phyloP scores from a whole-genome alignment of 306 rosid genomes.

The Delonix regia region DNA sequence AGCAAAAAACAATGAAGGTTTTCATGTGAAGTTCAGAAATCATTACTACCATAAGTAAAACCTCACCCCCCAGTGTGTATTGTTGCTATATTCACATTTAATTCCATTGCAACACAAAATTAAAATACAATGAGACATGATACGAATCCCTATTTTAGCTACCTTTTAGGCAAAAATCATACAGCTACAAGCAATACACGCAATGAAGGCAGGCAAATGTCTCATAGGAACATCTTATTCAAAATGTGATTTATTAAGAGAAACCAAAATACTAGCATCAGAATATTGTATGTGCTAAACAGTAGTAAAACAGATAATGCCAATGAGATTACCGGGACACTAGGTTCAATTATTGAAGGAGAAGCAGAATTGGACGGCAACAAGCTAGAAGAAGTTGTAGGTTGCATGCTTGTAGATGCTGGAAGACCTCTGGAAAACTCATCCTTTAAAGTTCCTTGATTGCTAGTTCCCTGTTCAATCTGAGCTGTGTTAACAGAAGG shows the following conservation, averaged over 20 bases:
- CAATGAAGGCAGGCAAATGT: not conserved
- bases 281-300: not conserved
- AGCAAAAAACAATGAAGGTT: not conserved
- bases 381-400: conserved; percentile 54
- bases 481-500: conserved; percentile 64
- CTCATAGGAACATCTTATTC: not conserved
- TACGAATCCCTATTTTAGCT: not conserved
- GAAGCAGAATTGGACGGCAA: conserved; percentile 56
- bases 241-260: not conserved
- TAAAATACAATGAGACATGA: not conserved
- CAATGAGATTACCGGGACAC: conserved; percentile 44
- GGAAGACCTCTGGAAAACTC: conserved; percentile 76
- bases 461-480: conserved; percentile 57
- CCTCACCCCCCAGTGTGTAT: too few relatives aligned
- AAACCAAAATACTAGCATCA: not conserved
- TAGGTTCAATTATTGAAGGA: conserved; percentile 53
- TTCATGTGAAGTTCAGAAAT: not conserved
- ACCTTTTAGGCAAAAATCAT: not conserved
- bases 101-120: not conserved
- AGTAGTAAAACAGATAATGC: not conserved
- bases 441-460: conserved; percentile 60
- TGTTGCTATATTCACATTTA: not conserved
- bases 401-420: conserved; percentile 47
- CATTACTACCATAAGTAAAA: too few relatives aligned
- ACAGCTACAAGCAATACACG: not conserved